Percentiles rank a stretch among this genome's conserved stretches.
Evolutionary conservation across 305 asterid species (phyloP).

Genomic region (Fraxinus greggii): DNA sequence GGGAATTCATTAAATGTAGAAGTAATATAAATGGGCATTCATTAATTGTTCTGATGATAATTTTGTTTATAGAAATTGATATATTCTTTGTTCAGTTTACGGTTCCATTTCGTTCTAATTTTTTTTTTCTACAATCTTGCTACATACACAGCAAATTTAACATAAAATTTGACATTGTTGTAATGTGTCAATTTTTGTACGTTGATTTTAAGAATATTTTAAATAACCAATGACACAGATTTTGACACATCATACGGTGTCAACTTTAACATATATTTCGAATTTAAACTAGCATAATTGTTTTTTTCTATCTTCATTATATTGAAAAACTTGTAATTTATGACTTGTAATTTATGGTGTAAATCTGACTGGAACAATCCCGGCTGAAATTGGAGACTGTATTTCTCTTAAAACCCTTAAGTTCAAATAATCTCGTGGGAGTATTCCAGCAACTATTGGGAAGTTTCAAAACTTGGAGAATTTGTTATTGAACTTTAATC

Average conservation of each 20-base stretch:
- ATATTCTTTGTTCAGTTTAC: constrained; percentile 48
- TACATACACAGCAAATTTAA: too few species aligned
- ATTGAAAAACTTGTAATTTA: constrained; percentile 49
- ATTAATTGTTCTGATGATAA: constrained; percentile 46
- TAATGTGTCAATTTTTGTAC: too few species aligned
- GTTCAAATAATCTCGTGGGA: constrained; percentile 62
- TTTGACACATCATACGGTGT: too few species aligned
- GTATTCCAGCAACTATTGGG: constrained; percentile 50
- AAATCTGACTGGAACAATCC: constrained; percentile 70
- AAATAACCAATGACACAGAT: too few species aligned
- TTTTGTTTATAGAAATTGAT: constrained; percentile 34
- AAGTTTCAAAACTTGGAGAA: constrained; percentile 54
- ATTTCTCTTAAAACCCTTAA: constrained; percentile 36
- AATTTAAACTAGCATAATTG: too few species aligned
- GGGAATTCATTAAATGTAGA: too few species aligned
- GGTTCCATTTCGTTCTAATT: constrained; percentile 60
- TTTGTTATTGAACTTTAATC: constrained; percentile 54
- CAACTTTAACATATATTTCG: too few species aligned
- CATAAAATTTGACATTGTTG: too few species aligned
- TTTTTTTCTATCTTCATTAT: constrained; percentile 28
- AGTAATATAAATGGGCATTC: constrained; percentile 65
- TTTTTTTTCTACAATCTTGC: constrained; percentile 27
- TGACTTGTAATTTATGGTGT: constrained; percentile 54
- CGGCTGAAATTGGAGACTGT: constrained; percentile 57
- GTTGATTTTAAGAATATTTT: too few species aligned